Conservation (phyloP, 345 rosid genomes). For the Gossypium herbaceum region DNA sequence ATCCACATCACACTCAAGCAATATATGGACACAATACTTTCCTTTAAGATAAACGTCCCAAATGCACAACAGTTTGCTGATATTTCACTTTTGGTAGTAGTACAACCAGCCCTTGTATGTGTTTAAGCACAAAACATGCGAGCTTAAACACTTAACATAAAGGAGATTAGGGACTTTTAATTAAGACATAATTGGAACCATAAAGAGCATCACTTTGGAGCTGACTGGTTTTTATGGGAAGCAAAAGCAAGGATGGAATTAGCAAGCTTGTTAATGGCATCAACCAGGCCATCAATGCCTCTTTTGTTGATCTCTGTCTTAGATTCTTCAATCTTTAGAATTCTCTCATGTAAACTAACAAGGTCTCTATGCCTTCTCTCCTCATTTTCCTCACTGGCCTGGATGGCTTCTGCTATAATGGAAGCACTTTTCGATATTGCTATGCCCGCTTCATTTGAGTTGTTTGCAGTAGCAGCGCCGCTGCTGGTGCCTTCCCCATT, state of each 20-base stretch:
- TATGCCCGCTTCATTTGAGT: slow-evolving; percentile 39
- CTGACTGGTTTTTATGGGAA: slow-evolving; percentile 37
- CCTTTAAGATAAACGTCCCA: not conserved
- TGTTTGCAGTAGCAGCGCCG: slow-evolving; percentile 26
- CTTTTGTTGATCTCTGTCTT: slow-evolving; percentile 54
- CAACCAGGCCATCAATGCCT: slow-evolving; percentile 63
- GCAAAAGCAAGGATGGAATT: slow-evolving; percentile 69
- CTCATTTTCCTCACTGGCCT: slow-evolving; percentile 57
- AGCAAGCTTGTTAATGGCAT: slow-evolving; percentile 80
- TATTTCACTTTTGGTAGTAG: not conserved
- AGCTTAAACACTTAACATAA: slow-evolving; percentile 4
- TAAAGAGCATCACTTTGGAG: slow-evolving; percentile 22
- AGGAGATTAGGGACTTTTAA: not conserved
- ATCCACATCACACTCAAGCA: too few relatives aligned
- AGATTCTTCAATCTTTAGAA: slow-evolving; percentile 65
- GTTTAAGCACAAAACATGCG: not conserved
- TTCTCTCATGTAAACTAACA: slow-evolving; percentile 53
- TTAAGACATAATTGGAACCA: slow-evolving; percentile 7
- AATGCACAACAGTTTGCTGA: slow-evolving; percentile 3
- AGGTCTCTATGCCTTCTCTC: slow-evolving; percentile 69
- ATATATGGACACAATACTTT: not conserved
- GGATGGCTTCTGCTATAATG: slow-evolving; percentile 71
- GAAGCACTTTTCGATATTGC: slow-evolving; percentile 69
- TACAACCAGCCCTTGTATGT: slow-evolving; percentile 6
- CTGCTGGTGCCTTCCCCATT: slow-evolving; percentile 29